Conservation (phyloP, 257 asterid genomes). For the Nicotiana attenuata region DNA sequence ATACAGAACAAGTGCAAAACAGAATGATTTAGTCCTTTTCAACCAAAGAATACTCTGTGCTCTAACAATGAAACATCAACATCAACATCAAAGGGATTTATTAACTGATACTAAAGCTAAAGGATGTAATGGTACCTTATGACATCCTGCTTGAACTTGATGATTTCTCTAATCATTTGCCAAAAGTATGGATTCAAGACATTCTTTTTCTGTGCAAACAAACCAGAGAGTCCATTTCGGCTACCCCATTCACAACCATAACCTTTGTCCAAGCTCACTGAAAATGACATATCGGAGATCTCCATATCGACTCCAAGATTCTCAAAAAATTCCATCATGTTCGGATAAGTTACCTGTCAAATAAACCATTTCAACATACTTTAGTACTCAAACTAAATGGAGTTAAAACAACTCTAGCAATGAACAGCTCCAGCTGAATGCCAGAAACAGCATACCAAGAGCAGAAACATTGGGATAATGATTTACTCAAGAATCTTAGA, state of each 20-base stretch:
- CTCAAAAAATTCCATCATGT: constrained; percentile 96
- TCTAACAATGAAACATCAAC: neutral
- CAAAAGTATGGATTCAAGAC: constrained; percentile 63
- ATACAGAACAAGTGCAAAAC: neutral
- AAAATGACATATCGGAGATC: constrained; percentile 86
- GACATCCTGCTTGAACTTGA: constrained; percentile 76
- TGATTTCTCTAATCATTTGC: constrained; percentile 80
- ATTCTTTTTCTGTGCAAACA: constrained; percentile 89
- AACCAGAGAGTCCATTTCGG: constrained; percentile 59
- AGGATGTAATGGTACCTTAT: constrained; percentile 26
- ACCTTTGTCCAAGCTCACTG: constrained; percentile 87
- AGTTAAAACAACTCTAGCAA: neutral
- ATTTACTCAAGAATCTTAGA: neutral
- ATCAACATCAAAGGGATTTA: neutral
- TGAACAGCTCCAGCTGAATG: neutral
- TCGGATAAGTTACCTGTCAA: constrained; percentile 91
- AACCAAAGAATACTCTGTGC: neutral
- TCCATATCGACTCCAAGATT: constrained; percentile 90
- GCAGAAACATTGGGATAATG: neutral
- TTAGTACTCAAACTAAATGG: neutral
- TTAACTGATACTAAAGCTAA: neutral
- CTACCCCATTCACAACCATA: constrained; percentile 93
- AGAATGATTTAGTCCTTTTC: neutral
- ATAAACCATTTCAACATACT: neutral
- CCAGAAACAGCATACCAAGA: no score